Evolutionary conservation across 2,329 filamentous ascomycete species (phyloP), one percentile per base, ranked within the genome.

Genomic region (Fusarium nygamai): DNA sequence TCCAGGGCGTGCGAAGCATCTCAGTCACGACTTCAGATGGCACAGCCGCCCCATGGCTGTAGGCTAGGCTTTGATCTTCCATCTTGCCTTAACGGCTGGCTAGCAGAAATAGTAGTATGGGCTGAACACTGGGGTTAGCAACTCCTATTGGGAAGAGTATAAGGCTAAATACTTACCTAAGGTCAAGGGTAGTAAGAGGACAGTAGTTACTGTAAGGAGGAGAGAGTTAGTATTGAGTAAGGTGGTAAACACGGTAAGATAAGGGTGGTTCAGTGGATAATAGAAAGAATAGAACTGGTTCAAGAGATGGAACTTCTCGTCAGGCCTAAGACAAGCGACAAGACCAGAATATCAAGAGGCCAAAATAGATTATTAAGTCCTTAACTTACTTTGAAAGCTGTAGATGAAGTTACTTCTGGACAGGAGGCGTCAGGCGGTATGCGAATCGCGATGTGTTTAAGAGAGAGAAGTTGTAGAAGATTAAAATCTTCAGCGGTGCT

Each of bases 1-100:
- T 63, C 34, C 72, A 74, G 3, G 65, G 61, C 3, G 69, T 74
- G 29, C 50, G 31, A 10, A 79, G 64, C 60, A 80, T 71, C 13
- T 31, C 41, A 3, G 27, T 31, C 0, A 59, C 31, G 12, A 57
- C 38, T 22, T 51, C 51, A 8, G 47, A 17, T 14, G 56, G 34
- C 11, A 57, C 50, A 3, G 22, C 4, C 4, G n/a, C 29, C n/a
- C 19, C 47, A 9, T 47, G 43, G 11, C n/a, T 19, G 3, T 53
- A 14, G 11, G n/a, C 12, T 6, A 29, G 22, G 14, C 24, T n/a
- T 14, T 12, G 14, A 22, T 22, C 24, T 19, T 48, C 19, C 67
- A 64, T 64, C 11, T 47, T 33, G 11, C 38, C 34, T 29, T 56
- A 10, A 22, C 11, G 13, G 20, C 12, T 22, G 20, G 22, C 38